These are phyloP conservation scores for Abelmoschus esculentus DNA, from an alignment of 345 rosid species.

Conservation along the genomic window DNA sequence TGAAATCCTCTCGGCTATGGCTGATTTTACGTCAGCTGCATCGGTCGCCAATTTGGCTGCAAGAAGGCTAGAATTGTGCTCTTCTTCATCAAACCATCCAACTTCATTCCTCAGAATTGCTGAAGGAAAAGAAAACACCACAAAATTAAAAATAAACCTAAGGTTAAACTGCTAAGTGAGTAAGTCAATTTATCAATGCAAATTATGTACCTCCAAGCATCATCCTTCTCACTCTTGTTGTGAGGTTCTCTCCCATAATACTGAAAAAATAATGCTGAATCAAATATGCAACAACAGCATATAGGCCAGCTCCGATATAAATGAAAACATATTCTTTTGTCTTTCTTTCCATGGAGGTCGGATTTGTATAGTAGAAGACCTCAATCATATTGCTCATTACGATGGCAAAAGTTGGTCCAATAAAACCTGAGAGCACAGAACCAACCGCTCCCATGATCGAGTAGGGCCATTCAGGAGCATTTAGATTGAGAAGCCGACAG, in stretches of 20 bases:
- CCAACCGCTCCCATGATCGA: constrained; percentile 95
- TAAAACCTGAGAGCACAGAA: constrained; percentile 86
- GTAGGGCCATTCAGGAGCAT: constrained; percentile 98
- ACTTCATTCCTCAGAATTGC: constrained; percentile 96
- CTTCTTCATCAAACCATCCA: constrained; percentile 99
- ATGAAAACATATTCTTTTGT: constrained; percentile 96
- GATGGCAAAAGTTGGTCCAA: constrained; percentile 91
- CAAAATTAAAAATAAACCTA: neutral
- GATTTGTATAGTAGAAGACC: constrained; percentile 88
- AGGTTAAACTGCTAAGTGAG: neutral
- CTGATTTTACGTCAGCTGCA: constrained; percentile 94
- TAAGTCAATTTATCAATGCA: neutral
- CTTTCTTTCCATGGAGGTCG: constrained; percentile 84
- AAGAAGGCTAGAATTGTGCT: constrained; percentile 90
- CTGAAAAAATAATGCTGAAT: constrained; percentile 99
- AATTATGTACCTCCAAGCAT: constrained; percentile 82
- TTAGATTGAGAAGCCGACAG: constrained; percentile 81
- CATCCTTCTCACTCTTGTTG: constrained; percentile 96
- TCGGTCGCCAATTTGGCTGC: constrained; percentile 86
- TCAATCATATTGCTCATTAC: constrained; percentile 98
- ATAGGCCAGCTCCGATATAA: constrained; percentile 92
- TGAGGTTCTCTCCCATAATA: constrained; percentile 98
- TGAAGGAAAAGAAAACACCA: constrained; percentile 23
- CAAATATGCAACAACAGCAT: constrained; percentile 86
- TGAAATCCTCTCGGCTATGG: constrained; percentile 92